Evolutionary conservation across 2,329 filamentous ascomycete genomes (phyloP).

Genomic region (Fusarium circinatum): DNA sequence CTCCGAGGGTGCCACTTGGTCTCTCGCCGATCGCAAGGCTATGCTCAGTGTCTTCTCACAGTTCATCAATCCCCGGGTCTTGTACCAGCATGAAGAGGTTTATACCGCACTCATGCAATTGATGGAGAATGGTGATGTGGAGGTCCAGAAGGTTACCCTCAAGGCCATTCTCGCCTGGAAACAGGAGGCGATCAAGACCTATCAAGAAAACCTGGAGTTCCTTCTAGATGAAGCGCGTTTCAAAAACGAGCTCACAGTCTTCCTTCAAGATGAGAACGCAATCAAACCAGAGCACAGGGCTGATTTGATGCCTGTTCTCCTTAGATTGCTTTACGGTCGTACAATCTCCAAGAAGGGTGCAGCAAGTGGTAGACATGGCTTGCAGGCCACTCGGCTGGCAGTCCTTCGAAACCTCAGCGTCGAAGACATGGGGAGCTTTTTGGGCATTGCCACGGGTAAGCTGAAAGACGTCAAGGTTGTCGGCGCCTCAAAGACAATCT

Average conservation of each 20-base stretch:
- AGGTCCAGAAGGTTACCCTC: conserved; percentile 86
- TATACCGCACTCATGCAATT: conserved; percentile 79
- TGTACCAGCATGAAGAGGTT: conserved; percentile 82
- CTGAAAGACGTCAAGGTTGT: conserved; percentile 71
- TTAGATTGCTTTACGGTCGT: conserved; percentile 88
- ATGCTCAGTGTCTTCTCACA: conserved; percentile 84
- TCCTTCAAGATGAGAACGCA: conserved; percentile 79
- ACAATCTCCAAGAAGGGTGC: conserved; percentile 84
- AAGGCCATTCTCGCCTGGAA: conserved; percentile 93
- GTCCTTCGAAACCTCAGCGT: conserved; percentile 81
- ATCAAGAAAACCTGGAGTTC: conserved; percentile 86
- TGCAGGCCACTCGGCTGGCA: conserved; percentile 83
- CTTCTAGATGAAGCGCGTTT: conserved; percentile 91
- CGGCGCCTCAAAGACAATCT: conserved; percentile 61
- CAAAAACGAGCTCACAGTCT: conserved; percentile 90
- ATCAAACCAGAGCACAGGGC: conserved; percentile 78
- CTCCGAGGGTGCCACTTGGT: conserved; percentile 65
- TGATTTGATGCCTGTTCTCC: conserved; percentile 83
- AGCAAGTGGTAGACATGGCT: conserved; percentile 80
- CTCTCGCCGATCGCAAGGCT: conserved; percentile 82
- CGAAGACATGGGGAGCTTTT: conserved; percentile 80
- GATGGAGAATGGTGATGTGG: conserved; percentile 87
- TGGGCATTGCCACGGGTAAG: conserved; percentile 82
- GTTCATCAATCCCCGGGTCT: conserved; percentile 85
- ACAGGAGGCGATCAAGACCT: conserved; percentile 75